Conservation (phyloP, 805 yeast species). For the Lachancea quebecensis region DNA sequence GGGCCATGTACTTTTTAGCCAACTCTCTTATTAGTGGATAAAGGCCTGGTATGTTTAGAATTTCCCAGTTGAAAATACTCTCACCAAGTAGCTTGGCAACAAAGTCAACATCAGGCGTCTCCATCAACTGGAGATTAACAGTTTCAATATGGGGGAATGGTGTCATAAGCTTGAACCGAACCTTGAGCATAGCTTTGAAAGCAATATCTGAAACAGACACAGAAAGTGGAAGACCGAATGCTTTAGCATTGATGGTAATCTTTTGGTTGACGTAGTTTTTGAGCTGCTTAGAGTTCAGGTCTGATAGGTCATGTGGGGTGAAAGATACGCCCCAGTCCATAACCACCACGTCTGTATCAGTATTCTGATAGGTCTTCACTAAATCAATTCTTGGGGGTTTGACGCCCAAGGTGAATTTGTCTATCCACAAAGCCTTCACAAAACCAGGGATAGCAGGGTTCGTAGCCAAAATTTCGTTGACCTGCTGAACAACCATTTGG, state of each 20-base stretch:
- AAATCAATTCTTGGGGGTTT: conserved; percentile 91
- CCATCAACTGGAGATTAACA: conserved; percentile 74
- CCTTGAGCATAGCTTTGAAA: conserved; percentile 65
- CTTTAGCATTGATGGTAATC: conserved; percentile 63
- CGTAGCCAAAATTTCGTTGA: conserved; percentile 73
- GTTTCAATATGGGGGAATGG: conserved; percentile 92
- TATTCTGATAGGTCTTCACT: conserved; percentile 83
- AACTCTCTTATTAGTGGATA: conserved; percentile 75
- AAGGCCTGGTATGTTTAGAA: conserved; percentile 81
- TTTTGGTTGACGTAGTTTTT: conserved; percentile 80
- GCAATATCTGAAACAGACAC: conserved; percentile 74
- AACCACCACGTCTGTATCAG: conserved; percentile 88
- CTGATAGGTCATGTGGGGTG: conserved; percentile 85
- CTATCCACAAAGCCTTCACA: conserved; percentile 76
- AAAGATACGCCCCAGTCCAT: conserved; percentile 96
- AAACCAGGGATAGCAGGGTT: conserved; percentile 73
- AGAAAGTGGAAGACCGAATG: conserved; percentile 82
- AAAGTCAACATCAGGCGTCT: conserved; percentile 86
- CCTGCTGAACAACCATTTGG: conserved; percentile 78
- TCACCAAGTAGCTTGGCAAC: conserved; percentile 68
- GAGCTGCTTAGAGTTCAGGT: conserved; percentile 76
- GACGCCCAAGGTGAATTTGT: conserved; percentile 84
- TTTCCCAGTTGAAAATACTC: conserved; percentile 78
- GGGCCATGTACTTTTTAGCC: conserved; percentile 81
- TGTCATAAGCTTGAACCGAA: conserved; percentile 83